Base-by-base conservation (phyloP, 78 protist species). In the Bodo saltans region DNA sequence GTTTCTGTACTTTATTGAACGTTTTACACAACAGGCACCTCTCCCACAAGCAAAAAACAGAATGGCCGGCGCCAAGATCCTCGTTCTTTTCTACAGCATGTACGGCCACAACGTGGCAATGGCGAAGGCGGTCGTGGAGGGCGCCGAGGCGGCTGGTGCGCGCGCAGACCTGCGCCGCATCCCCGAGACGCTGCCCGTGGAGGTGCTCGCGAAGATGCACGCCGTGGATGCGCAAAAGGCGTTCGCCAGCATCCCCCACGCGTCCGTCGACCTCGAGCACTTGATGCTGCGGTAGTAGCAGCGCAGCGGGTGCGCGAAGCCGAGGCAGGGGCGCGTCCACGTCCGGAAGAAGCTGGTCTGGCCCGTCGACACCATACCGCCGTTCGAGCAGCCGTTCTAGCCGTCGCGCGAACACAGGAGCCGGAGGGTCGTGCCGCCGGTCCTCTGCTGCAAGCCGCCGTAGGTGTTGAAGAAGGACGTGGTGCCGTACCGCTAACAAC, bases 131-230 rank as follows among this genome's bases (percentile, higher is more conserved):
- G 79, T 67, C 32, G 32, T 1, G 42, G 78, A 80, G 29, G 91
- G 91, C 0, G 27, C 25, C 25, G 26, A 32, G 1, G 42, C 8
- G 40, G 37, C 53, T 1, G 79, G 8, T 4, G 70, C 83, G 25
- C 79, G 78, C 25, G 39, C 0, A 0, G n/a, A 3, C 30, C 3
- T 90, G n/a, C 8, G 67, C 76, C 90, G 68, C 25, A 81, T 90
- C 29, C 88, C 90, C 35, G 93, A 90, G 72, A 90, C 93, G 29
- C 85, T 90, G 3, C 81, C 90, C 38, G 90, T 68, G 34, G 93
- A 88, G 40, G 89, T 83, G 40, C 79, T 90, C 32, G 72, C 33
- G 38, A 78, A 80, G 79, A 83, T 87, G 85, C 71, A 41, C 39
- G 93, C 91, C 29, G n/a, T 34, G n/a, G 60, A 76, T 17, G 17